Base-by-base conservation (phyloP, 139 green algal species). In the Closterium sp. region DNA sequence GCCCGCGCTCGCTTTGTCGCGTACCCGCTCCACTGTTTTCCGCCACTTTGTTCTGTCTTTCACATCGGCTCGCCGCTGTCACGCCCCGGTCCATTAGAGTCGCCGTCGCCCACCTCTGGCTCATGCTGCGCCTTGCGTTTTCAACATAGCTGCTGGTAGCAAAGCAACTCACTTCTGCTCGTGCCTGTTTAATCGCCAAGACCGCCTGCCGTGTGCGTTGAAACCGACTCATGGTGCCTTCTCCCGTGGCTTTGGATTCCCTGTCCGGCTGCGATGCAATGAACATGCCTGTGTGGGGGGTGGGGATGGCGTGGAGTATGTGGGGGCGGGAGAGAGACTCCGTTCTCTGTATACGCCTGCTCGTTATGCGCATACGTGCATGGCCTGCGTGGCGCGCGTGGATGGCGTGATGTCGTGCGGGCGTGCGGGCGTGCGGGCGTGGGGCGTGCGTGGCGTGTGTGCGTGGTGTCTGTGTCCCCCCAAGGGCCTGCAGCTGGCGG, bases 401-500 rank as follows among this genome's bases (percentile, higher is more conserved):
- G 7, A 28, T 86, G 83, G 16, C 83, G 12, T 86, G 83, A 25
- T 86, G 83, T 16, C 25, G 12, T 10, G 19, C 7, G 83, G 83
- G n/a, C 7, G 83, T 31, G 83, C 16, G 10, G 23, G 36, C 35
- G 30, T 89, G 35, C 19, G 64, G 64, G 30, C 7, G 81, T 34
- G 81, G 30, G 5, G 23, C 76, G 28, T 34, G 81, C 19, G 2
- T 86, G 81, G 36, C 35, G 30, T 89, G 35, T 23, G n/a, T 84
- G 86, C n/a, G 7, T 4, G 28, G 30, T 84, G 19, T 38, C 36
- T 33, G 30, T 4, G 12, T 89, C n/a, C 33, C 31, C 3, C 21
- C 23, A 32, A 66, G 36, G 34, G 6, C 31, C 88, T 36, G 88
- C 36, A 92, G 89, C 83, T 32, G 89, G 89, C 25, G 76, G 33